phyloP scores from a whole-genome alignment of 2,329 filamentous ascomycete species.

The Thelonectria blattea region DNA sequence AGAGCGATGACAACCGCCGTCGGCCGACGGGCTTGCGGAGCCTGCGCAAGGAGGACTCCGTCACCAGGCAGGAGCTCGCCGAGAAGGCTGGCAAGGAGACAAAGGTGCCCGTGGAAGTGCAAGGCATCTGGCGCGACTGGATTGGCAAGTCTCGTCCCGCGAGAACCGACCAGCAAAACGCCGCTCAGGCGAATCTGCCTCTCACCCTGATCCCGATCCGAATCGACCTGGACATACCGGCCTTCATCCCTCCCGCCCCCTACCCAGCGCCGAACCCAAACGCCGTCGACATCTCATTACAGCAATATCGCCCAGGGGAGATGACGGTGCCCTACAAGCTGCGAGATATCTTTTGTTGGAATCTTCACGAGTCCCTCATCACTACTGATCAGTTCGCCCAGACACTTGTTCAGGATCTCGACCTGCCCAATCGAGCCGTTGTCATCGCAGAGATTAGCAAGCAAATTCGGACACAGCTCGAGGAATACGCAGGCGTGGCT shows the following conservation, averaged over 20 bases:
- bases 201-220: conserved; percentile 93
- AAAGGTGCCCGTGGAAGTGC: conserved; percentile 76
- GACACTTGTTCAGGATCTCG: conserved; percentile 87
- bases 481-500: conserved; percentile 94
- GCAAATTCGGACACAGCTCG: conserved; percentile 92
- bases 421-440: conserved; percentile 76
- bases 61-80: conserved; percentile 65
- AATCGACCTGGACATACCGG: conserved; percentile 90
- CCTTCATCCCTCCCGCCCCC: conserved; percentile 71
- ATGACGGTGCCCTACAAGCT: conserved; percentile 83
- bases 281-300: conserved; percentile 72
- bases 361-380: conserved; percentile 90
- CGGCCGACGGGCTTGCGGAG: conserved; percentile 85
- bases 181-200: conserved; percentile 75
- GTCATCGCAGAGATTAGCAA: conserved; percentile 84
- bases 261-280: conserved; percentile 68
- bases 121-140: conserved; percentile 95
- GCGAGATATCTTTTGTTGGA: conserved; percentile 97
- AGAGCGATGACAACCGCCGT: conserved; percentile 77
- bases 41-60: conserved; percentile 75
- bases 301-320: conserved; percentile 82
- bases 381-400: conserved; percentile 97
- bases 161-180: conserved; percentile 65
- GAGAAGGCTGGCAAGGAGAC: conserved; percentile 88
- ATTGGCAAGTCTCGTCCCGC: conserved; percentile 73